Evolutionary conservation across 1,139 yeast genomes (phyloP).

Genomic region (Groenewaldozyma auringiensis): DNA sequence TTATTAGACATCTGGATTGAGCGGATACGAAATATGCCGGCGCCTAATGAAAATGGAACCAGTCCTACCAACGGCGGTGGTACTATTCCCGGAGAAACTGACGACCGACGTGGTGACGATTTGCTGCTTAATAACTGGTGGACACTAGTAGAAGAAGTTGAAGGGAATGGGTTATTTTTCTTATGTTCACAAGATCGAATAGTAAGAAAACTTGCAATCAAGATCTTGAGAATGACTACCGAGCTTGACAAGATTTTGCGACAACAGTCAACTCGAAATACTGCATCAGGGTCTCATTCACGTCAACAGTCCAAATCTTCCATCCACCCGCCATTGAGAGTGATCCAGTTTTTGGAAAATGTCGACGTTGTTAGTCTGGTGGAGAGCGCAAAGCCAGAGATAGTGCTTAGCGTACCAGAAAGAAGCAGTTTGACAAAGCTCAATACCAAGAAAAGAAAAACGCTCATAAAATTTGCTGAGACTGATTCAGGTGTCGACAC

Average conservation of each 20-base stretch:
- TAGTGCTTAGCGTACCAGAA: conserved; percentile 76
- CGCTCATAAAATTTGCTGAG: conserved; percentile 69
- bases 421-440: conserved; percentile 61
- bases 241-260: conserved; percentile 78
- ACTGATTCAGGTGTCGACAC: conserved; percentile 93
- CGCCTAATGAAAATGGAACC: conserved; percentile 26
- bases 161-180: conserved; percentile 90
- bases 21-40: conserved; percentile 38
- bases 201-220: conserved; percentile 65
- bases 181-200: conserved; percentile 80
- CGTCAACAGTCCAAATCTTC: conserved; percentile 19
- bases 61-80: conserved; percentile 16
- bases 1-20: conserved; percentile 74
- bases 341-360: conserved; percentile 68
- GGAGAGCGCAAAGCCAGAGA: conserved; percentile 39
- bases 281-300: conserved; percentile 13
- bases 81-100: conserved; percentile 25
- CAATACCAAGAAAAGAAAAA: conserved; percentile 50
- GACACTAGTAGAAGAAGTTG: conserved; percentile 85
- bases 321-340: conserved; percentile 62
- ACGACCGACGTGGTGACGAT: conserved; percentile 47
- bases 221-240: conserved; percentile 66
- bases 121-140: conserved; percentile 71
- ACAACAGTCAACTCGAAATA: conserved; percentile 34
- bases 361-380: conserved; percentile 63